A percentile compares a stretch with the other conserved stretches of the same genome.
Conservation (phyloP, 495 filamentous ascomycete genomes). For the Achaetomiella virescens region DNA sequence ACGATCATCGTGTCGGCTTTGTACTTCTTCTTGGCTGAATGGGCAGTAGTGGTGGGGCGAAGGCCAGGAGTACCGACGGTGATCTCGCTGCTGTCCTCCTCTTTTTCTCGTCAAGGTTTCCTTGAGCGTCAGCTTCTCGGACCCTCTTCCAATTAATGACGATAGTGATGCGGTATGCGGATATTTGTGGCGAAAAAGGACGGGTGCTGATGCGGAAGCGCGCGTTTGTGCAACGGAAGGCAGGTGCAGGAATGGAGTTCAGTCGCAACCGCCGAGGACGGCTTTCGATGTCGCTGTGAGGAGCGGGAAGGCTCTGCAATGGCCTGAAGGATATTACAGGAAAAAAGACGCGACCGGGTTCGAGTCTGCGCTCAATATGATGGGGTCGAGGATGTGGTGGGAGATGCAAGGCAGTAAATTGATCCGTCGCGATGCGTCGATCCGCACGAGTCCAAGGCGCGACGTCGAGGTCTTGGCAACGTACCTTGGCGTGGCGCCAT, state of each 20-base stretch:
- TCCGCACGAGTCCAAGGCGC: not conserved
- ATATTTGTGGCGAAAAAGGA: not conserved
- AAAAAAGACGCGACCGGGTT: no score
- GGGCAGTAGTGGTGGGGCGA: not conserved
- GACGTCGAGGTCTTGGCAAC: not conserved
- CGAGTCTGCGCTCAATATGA: no score
- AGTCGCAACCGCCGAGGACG: not conserved
- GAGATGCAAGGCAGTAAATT: not conserved
- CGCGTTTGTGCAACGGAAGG: conserved; percentile 1
- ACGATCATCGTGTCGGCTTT: conserved; percentile 25
- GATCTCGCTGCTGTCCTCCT: not conserved
- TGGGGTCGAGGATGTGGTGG: not conserved
- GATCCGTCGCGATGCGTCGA: not conserved
- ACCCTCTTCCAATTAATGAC: not conserved
- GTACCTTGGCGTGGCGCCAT: conserved; percentile 6
- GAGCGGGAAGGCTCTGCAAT: not conserved
- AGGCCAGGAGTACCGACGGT: not conserved
- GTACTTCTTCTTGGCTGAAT: not conserved
- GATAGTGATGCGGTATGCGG: not conserved
- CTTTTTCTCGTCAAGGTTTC: not conserved
- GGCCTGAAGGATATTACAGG: no score
- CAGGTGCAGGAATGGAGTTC: not conserved
- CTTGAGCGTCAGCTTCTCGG: not conserved
- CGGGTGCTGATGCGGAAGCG: not conserved
- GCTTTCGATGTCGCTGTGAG: not conserved